Base-by-base conservation (phyloP, 441 rosid species). In the Omphalea diandra region DNA sequence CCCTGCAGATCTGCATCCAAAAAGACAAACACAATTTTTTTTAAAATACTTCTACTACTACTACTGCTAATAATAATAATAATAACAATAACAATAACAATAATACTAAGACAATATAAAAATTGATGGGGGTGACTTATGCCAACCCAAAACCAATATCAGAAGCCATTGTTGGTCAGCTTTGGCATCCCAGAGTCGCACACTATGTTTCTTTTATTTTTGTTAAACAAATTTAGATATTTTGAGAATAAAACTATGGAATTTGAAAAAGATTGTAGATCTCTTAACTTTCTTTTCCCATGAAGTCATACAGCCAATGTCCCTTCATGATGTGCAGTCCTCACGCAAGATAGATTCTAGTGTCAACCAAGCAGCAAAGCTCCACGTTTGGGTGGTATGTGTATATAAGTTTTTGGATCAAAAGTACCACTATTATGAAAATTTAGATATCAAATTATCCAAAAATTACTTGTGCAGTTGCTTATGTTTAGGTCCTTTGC, bases 1-100 rank as follows among this genome's bases (percentile, higher is more conserved):
- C 98, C 87, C 98, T 86, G 83, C 97, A 94, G 58, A 94, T 94
- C 98, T 94, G 91, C 74, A 83, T 56, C 68, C 65, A 67, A 71
- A 73, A 64, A 10, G 78, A 52, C 57, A 77, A 64, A 57, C 27
- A 54, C 31, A 11, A 36, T n/a, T n/a, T n/a, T n/a, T n/a, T n/a
- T n/a, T n/a, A n/a, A n/a, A n/a, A n/a, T n/a, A n/a, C n/a, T n/a
- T n/a, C n/a, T n/a, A n/a, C n/a, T n/a, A n/a, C n/a, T n/a, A n/a
- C n/a, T n/a, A n/a, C n/a, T n/a, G n/a, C n/a, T n/a, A n/a, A n/a
- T n/a, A n/a, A n/a, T n/a, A n/a, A n/a, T n/a, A n/a, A n/a, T n/a
- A n/a, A n/a, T n/a, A n/a, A n/a, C n/a, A n/a, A n/a, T n/a, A n/a
- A n/a, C n/a, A n/a, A n/a, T n/a, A n/a, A n/a, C n/a, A n/a, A n/a